These are phyloP conservation scores for Corinectria fuckeliana DNA, from an alignment of 2,329 filamentous ascomycete genomes.

Conservation along the genomic window DNA sequence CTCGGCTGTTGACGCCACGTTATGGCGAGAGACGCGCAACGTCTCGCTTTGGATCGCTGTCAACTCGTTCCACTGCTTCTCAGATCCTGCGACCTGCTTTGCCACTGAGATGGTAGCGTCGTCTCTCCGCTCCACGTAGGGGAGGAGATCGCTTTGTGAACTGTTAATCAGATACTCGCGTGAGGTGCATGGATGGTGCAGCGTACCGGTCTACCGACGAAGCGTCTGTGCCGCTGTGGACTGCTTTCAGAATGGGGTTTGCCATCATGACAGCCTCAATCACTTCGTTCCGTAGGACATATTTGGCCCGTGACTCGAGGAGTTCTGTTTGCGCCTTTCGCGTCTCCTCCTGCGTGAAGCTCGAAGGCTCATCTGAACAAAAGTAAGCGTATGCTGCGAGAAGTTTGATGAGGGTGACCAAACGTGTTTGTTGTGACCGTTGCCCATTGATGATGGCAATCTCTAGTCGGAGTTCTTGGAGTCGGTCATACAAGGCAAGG, in stretches of 20 bases:
- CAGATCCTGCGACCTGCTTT: slow-evolving; percentile 61
- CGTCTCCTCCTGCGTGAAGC: slow-evolving; percentile 56
- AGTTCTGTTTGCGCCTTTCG: slow-evolving; percentile 68
- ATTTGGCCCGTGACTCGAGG: slow-evolving; percentile 72
- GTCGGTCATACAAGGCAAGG: slow-evolving; percentile 72
- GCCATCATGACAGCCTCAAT: slow-evolving; percentile 72
- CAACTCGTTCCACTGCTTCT: slow-evolving; percentile 58
- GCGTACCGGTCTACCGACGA: slow-evolving; percentile 72
- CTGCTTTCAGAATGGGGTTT: slow-evolving; percentile 78
- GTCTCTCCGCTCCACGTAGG: slow-evolving; percentile 72
- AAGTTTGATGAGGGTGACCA: neutral
- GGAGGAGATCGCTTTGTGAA: slow-evolving; percentile 65
- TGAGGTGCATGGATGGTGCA: neutral
- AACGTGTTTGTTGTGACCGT: slow-evolving; percentile 46
- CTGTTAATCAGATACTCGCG: slow-evolving; percentile 9
- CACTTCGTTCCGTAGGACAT: slow-evolving; percentile 72
- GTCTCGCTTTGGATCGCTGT: slow-evolving; percentile 64
- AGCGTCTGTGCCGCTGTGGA: slow-evolving; percentile 71
- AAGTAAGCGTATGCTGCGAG: slow-evolving; percentile 19
- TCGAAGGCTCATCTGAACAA: slow-evolving; percentile 32
- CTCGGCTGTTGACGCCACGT: slow-evolving; percentile 66
- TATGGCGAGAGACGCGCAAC: slow-evolving; percentile 62
- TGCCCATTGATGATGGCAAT: slow-evolving; percentile 68
- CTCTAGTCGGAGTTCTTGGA: slow-evolving; percentile 76
- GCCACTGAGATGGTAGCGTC: slow-evolving; percentile 68